Evolutionary conservation across 2,329 filamentous ascomycete species (phyloP).

Genomic region (Fusarium bulbicola): DNA sequence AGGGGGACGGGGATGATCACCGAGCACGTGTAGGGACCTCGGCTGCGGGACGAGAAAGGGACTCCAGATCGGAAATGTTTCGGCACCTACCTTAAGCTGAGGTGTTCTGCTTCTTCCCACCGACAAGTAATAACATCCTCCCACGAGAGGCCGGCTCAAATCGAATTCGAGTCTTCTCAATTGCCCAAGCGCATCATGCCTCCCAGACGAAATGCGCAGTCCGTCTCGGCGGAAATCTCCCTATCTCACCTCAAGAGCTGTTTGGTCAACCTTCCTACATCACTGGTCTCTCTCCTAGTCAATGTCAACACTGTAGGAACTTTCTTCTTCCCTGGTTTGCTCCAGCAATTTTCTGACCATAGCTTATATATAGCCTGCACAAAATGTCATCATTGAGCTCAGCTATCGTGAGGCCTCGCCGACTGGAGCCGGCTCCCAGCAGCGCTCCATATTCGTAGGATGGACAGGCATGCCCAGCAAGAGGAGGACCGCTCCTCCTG

Average conservation of each 20-base stretch:
- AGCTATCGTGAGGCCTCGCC: slow-evolving; percentile 69
- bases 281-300: slow-evolving; percentile 83
- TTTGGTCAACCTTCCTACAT: slow-evolving; percentile 88
- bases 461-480: slow-evolving; percentile 99
- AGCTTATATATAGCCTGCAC: slow-evolving; percentile 73
- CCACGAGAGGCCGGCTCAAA: background rate
- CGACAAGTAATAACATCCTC: slow-evolving; percentile 21
- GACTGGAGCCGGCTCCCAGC: slow-evolving; percentile 57
- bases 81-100: slow-evolving; percentile 5
- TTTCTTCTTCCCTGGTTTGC: background rate
- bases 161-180: background rate
- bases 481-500: slow-evolving; percentile 76
- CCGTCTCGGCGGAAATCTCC: slow-evolving; percentile 82
- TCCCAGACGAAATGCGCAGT: slow-evolving; percentile 64
- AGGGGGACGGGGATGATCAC: slow-evolving; percentile 38
- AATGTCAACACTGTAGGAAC: slow-evolving; percentile 85
- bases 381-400: slow-evolving; percentile 96
- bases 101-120: slow-evolving; percentile 4
- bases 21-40: slow-evolving; percentile 51
- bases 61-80: slow-evolving; percentile 33
- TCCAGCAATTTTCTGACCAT: slow-evolving; percentile 11
- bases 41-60: slow-evolving; percentile 40
- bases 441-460: slow-evolving; percentile 83
- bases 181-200: slow-evolving; percentile 50
- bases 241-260: slow-evolving; percentile 92